Conservation (phyloP, 257 asterid genomes). For the Agastache rugosa region DNA sequence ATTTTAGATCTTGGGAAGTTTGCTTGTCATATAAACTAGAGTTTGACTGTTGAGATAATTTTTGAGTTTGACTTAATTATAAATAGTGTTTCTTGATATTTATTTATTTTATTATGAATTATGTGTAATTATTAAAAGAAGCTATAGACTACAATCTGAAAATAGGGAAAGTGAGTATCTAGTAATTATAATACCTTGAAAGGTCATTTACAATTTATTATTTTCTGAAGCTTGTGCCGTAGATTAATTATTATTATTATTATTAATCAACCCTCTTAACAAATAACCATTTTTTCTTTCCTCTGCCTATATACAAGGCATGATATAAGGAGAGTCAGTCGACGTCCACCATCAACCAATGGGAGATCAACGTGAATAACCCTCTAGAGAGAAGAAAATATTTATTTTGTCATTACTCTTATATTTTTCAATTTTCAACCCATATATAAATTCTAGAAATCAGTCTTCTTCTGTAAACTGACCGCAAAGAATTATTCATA, state of each 20-base stretch:
- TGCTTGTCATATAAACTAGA: conserved; percentile 3
- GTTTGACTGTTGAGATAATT: not conserved
- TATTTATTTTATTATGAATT: not conserved
- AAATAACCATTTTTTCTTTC: not conserved
- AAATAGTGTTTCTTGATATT: not conserved
- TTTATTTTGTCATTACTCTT: not conserved
- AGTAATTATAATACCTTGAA: not conserved
- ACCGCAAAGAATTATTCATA: conserved; percentile 27
- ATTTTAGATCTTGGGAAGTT: not conserved
- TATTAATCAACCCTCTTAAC: conserved; percentile 6
- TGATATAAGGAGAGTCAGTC: conserved; percentile 31
- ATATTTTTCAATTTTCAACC: not conserved
- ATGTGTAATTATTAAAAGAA: not conserved
- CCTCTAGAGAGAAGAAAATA: conserved; percentile 1
- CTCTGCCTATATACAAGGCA: conserved; percentile 11
- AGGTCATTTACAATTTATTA: conserved; percentile 1
- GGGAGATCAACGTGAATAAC: conserved; percentile 27
- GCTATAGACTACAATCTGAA: not conserved
- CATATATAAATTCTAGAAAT: not conserved
- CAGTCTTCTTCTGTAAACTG: conserved; percentile 10
- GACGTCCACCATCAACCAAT: conserved; percentile 11
- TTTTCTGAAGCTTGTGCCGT: not conserved
- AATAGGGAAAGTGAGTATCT: conserved; percentile 7
- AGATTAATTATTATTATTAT: not conserved
- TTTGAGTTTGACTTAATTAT: not conserved